Conservation (phyloP, 2,329 filamentous ascomycete genomes). For the Neopestalotiopsis sp. region DNA sequence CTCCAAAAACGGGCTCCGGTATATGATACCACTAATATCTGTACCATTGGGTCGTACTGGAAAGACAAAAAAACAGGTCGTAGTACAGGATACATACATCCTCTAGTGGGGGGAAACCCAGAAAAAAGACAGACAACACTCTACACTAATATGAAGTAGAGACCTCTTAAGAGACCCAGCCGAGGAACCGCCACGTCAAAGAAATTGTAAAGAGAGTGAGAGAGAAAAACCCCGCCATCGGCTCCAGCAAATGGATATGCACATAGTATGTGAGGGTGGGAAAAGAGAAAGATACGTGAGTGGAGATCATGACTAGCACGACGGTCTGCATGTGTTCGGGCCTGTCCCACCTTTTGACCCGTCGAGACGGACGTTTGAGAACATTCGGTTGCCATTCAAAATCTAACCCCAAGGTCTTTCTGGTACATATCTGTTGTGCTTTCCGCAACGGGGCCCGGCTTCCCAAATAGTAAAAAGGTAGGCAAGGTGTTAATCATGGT, state of each 20-base stretch:
- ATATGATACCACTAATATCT: too few species aligned
- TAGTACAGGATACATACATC: too few species aligned
- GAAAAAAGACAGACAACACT: not conserved
- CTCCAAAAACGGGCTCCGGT: too few species aligned
- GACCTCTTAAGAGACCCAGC: conserved; percentile 33
- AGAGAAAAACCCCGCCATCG: conserved; percentile 19
- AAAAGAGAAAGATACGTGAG: conserved; percentile 2
- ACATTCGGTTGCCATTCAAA: conserved; percentile 3
- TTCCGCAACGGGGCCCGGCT: not conserved
- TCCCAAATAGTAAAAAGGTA: not conserved
- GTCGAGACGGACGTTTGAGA: not conserved
- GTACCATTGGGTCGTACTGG: too few species aligned
- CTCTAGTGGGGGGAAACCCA: too few species aligned
- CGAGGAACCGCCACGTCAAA: conserved; percentile 40
- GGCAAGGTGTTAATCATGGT: not conserved
- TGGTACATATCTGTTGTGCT: conserved; percentile 6
- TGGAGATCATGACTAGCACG: conserved; percentile 13
- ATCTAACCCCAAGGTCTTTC: not conserved
- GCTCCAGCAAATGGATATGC: conserved; percentile 21
- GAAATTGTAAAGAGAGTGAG: conserved; percentile 19
- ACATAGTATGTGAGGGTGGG: conserved; percentile 7
- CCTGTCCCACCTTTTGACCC: not conserved
- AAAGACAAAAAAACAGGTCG: too few species aligned
- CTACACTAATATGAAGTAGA: conserved; percentile 9
- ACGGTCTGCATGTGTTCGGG: conserved; percentile 7